Evolutionary conservation across 805 yeast species (phyloP).

Genomic region (Kregervanrija delftensis): DNA sequence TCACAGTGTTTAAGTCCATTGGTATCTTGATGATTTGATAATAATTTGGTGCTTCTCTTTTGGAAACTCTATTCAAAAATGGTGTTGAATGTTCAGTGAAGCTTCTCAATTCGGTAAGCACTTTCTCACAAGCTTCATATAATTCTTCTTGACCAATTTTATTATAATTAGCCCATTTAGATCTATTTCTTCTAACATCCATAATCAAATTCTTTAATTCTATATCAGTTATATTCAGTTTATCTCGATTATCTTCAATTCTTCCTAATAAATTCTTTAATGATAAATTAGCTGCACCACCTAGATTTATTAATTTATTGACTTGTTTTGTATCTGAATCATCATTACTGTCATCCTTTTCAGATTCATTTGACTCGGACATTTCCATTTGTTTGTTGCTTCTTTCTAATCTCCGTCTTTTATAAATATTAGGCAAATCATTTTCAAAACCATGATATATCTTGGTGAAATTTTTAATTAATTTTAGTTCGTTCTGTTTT

Average conservation of each 20-base stretch:
- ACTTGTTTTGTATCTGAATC: slow-evolving; percentile 19
- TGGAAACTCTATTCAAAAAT: slow-evolving; percentile 90
- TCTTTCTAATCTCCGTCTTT: slow-evolving; percentile 71
- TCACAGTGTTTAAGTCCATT: slow-evolving; percentile 93
- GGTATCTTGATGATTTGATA: slow-evolving; percentile 85
- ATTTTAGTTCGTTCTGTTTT: slow-evolving; percentile 28
- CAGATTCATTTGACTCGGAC: slow-evolving; percentile 19
- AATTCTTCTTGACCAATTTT: slow-evolving; percentile 95
- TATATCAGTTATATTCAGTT: slow-evolving; percentile 64
- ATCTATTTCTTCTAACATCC: slow-evolving; percentile 91
- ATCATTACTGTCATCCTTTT: slow-evolving; percentile 9
- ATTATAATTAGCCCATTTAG: slow-evolving; percentile 97
- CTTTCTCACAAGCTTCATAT: slow-evolving; percentile 96
- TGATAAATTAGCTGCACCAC: slow-evolving; percentile 70
- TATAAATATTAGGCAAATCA: slow-evolving; percentile 67
- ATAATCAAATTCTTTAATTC: slow-evolving; percentile 79
- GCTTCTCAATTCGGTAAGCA: slow-evolving; percentile 79
- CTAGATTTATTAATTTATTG: slow-evolving; percentile 25
- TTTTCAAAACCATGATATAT: slow-evolving; percentile 72
- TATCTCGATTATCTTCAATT: slow-evolving; percentile 76
- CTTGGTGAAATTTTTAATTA: slow-evolving; percentile 60
- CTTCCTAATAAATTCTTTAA: slow-evolving; percentile 73
- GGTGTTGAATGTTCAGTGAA: slow-evolving; percentile 97
- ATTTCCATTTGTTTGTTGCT: slow-evolving; percentile 64
- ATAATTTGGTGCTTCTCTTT: slow-evolving; percentile 97